These are phyloP conservation scores for Talaromyces pinophilus DNA, from an alignment of 2,329 filamentous ascomycete genomes.

Conservation along the genomic window DNA sequence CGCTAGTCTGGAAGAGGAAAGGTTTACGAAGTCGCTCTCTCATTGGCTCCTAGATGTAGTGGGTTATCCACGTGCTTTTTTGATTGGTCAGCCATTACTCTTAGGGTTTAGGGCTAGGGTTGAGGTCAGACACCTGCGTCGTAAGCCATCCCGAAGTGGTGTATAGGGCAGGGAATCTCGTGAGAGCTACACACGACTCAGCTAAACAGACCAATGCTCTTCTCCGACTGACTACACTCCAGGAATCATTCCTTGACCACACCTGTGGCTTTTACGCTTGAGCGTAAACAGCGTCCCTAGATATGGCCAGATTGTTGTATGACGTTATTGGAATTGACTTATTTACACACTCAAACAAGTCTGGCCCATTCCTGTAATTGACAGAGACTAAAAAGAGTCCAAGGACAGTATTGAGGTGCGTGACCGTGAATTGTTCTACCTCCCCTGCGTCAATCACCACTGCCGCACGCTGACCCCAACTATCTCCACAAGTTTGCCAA, in stretches of 20 bases:
- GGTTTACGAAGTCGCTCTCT: neutral
- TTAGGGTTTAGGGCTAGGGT: neutral
- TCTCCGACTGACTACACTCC: neutral
- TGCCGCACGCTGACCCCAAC: neutral
- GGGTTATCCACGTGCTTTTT: neutral
- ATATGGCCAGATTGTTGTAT: neutral
- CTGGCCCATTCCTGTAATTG: neutral
- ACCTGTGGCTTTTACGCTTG: neutral
- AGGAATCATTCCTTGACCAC: neutral
- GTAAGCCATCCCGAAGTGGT: too few relatives aligned
- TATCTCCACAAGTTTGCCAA: neutral
- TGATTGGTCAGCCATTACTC: neutral
- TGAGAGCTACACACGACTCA: neutral
- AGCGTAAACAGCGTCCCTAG: neutral
- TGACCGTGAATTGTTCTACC: neutral
- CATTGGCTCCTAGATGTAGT: neutral
- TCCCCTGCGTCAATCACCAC: neutral
- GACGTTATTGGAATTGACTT: neutral
- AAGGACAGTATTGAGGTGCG: neutral
- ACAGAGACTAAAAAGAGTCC: neutral
- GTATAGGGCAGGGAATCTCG: neutral
- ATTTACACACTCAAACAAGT: neutral
- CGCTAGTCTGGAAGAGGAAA: slow-evolving; percentile 2
- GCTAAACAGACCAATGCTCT: neutral
- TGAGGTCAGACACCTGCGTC: neutral